phyloP scores from a whole-genome alignment of 2,329 filamentous ascomycete species.

The Penicillium sp. region DNA sequence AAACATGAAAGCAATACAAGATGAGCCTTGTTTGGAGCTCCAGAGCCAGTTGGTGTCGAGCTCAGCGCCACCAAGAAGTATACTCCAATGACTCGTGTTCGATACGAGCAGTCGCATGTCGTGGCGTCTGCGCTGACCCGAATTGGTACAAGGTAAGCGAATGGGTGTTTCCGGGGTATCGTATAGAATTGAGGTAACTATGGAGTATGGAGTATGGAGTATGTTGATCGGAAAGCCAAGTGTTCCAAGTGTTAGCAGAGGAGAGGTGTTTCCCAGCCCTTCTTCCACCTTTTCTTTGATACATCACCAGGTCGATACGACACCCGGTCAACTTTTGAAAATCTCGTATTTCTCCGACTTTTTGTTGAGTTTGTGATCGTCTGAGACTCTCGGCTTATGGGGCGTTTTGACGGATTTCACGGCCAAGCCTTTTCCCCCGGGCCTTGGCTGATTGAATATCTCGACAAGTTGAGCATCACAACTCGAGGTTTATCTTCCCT shows the following conservation, averaged over 20 bases:
- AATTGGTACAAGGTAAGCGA: conserved; percentile 23
- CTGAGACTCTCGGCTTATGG: neutral
- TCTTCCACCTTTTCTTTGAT: neutral
- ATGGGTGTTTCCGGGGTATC: conserved; percentile 6
- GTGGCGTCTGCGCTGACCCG: conserved; percentile 13
- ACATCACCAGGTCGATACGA: neutral
- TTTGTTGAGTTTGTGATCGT: neutral
- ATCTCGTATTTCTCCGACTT: neutral
- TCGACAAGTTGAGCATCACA: neutral
- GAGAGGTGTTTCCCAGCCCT: neutral
- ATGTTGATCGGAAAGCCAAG: neutral
- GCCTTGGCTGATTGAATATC: neutral
- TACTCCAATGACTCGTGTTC: conserved; percentile 6
- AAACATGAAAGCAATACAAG: neutral
- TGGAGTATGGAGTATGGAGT: too few relatives aligned
- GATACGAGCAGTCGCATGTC: conserved; percentile 19
- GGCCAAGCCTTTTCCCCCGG: neutral
- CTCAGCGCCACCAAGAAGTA: conserved; percentile 3
- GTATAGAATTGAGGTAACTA: neutral
- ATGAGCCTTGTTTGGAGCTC: conserved; percentile 7
- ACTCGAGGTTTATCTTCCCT: neutral
- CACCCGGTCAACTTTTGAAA: too few relatives aligned
- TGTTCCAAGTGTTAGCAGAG: too few relatives aligned
- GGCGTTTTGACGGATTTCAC: neutral
- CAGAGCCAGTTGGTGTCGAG: neutral